phyloP scores from a whole-genome alignment of 352 stramenopile species.

The Plasmopara viticola region DNA sequence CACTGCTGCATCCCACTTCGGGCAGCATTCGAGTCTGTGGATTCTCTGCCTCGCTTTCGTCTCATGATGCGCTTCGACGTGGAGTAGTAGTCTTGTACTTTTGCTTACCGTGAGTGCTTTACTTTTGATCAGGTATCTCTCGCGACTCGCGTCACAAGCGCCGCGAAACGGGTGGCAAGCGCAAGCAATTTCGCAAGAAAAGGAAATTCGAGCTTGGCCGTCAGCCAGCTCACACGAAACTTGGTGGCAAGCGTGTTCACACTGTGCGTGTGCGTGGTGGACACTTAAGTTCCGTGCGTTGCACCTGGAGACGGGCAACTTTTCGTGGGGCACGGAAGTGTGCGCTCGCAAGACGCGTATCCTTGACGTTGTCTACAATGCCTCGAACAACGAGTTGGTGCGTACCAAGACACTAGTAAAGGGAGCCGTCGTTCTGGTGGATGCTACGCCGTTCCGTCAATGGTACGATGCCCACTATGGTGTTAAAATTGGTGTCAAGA shows the following conservation, averaged over 20 bases:
- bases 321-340: conserved; percentile 98
- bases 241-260: conserved; percentile 96
- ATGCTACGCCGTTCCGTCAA: conserved; percentile 98
- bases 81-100: conserved; percentile 10
- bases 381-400: conserved; percentile 99
- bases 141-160: conserved; percentile 99
- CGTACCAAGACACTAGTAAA: conserved; percentile 99
- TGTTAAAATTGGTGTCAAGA: conserved; percentile 87
- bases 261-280: conserved; percentile 94
- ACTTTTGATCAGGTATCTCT: conserved; percentile 93
- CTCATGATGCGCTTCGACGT: conserved; percentile 11
- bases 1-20: conserved; percentile 87
- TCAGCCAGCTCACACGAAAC: conserved; percentile 97
- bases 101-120: conserved; percentile 9
- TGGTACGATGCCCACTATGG: conserved; percentile 99
- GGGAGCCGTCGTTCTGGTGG: conserved; percentile 96
- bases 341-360: conserved; percentile 98
- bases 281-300: conserved; percentile 99
- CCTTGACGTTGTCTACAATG: conserved; percentile 99
- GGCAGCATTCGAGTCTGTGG: conserved; percentile 82
- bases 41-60: conserved; percentile 18
- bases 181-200: conserved; percentile 98
- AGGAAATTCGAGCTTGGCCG: conserved; percentile 98
- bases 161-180: conserved; percentile 98
- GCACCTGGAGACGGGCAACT: conserved; percentile 98